Evolutionary conservation across 2,329 filamentous ascomycete genomes (phyloP), one percentile per base, ranked within the genome.

Genomic region (Paecilomyces fulvus): DNA sequence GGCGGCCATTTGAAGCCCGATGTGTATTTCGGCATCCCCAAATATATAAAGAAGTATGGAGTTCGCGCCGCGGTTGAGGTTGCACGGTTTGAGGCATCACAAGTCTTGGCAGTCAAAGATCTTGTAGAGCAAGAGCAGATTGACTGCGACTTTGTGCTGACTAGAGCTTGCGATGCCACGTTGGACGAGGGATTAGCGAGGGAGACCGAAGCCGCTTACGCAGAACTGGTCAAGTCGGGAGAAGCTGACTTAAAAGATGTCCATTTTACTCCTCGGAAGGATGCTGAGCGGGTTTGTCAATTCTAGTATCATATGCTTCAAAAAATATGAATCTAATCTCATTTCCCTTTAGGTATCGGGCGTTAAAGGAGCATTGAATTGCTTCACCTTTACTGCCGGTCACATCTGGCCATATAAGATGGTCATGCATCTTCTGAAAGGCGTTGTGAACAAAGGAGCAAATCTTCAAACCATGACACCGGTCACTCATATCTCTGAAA

Each of bases 391-490:
- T 52, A 67, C 64, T 0, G 65, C 71, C 2, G 70, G 61, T 1
- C 66, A 67, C 30, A 60, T 74, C 12, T 75, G 71, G 71, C 90
- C 90, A 0, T 95, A 95, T 71, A 95, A 94, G 73, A 81, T 95
- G 17, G 85, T 95, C 1, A 77, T 84, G 1, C 87, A 84, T 72
- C 78, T 92, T 0, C 74, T 95, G 0, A 83, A 89, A 0, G 65
- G 80, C 7, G 72, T 76, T 17, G 68, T 64, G 0, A 67, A 62
- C 37, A 33, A 33, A 14, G 79, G 78, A 0, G 63, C 82, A 6
- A 79, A 81, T 58, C 61, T 84, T 33, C 80, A 84, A 62, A 81
- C 81, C 0, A 69, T 75, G 59, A 83, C 81, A 2, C 72, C 77
- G 1, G 80, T 75, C 2, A 61, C 59, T 8, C 56, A 57, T 3